Conservation (phyloP, 306 rosid species). For the Cucurbita moschata region DNA sequence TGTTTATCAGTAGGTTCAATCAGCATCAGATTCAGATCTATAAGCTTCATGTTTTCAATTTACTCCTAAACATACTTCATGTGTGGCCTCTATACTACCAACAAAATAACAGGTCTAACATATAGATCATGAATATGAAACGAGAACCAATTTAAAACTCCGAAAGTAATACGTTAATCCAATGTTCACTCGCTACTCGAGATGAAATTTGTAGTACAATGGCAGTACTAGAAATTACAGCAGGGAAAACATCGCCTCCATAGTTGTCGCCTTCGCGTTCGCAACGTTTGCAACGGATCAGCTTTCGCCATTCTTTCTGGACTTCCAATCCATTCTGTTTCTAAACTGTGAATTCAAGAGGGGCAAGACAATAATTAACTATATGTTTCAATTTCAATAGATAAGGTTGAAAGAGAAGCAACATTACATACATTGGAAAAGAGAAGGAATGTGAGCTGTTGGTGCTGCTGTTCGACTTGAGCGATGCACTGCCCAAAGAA, state of each 20-base stretch:
- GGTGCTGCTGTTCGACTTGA: constrained; percentile 45
- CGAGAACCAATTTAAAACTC: neutral
- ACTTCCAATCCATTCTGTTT: constrained; percentile 68
- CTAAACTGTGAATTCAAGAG: constrained; percentile 31
- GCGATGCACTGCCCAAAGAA: constrained; percentile 19
- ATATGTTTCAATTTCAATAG: neutral
- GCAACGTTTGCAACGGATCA: constrained; percentile 12
- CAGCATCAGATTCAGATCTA: neutral
- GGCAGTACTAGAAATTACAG: constrained; percentile 21
- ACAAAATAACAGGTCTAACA: neutral
- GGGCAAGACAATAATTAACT: neutral
- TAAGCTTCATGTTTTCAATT: neutral
- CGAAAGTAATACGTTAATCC: neutral
- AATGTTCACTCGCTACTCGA: neutral
- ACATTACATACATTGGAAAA: constrained; percentile 69
- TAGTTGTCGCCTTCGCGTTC: constrained; percentile 13
- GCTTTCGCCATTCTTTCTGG: constrained; percentile 60
- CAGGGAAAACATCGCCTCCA: constrained; percentile 28
- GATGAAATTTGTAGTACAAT: neutral
- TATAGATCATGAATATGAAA: neutral
- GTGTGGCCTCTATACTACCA: neutral
- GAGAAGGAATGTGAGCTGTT: constrained; percentile 60
- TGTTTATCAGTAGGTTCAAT: neutral
- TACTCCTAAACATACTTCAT: neutral
- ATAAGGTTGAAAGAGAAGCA: neutral